Evolutionary conservation across 306 rosid species (phyloP), one percentile per base, ranked within the genome.

Genomic region (Myrica gale): DNA sequence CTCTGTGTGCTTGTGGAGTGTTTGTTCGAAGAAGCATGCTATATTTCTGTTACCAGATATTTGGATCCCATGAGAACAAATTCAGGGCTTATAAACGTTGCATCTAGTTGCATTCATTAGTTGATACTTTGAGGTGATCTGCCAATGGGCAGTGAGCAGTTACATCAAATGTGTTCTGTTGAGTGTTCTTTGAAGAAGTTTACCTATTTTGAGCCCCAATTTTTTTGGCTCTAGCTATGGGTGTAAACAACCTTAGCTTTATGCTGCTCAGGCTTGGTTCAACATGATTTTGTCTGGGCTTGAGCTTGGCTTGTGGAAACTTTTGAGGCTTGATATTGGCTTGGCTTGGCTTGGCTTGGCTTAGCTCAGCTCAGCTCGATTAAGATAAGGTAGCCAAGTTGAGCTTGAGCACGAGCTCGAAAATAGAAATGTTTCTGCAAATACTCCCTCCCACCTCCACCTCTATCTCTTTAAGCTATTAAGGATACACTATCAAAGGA

Each of bases 321-420:
- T 16, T 17, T n/a, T 20, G n/a, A 54, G n/a, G 58, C 23, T 54
- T 9, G 21, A 53, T 19, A 2, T 17, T 20, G 17, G 58, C 23
- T 53, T 7, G 8, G 13, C 51, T 47, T 12, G 1, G 51, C 51
- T 10, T 20, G 17, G 58, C 23, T 53, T 7, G 8, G 13, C 51
- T 47, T 12, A 8, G 51, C 51, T 10, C 3, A 32, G 37, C 37
- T 32, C 37, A 0, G 37, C 37, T 32, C 37, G 3, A 48, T 48
- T 54, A n/a, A n/a, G 58, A 54, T 54, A n/a, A 54, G 58, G 58
- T 54, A 54, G 58, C 58, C 58, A 53, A 53, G 58, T 53, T 8
- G 2, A 53, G 58, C 58, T 56, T n/a, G n/a, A 7, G 60, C 26
- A 17, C 5, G 60, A 54, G 21, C 60, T 54, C 13, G 20, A 56